A percentile compares a stretch with the other conserved stretches of the same genome.
These are phyloP conservation scores for Penicillium pancosmium DNA, from an alignment of 495 filamentous ascomycete species.

Conservation along the genomic window DNA sequence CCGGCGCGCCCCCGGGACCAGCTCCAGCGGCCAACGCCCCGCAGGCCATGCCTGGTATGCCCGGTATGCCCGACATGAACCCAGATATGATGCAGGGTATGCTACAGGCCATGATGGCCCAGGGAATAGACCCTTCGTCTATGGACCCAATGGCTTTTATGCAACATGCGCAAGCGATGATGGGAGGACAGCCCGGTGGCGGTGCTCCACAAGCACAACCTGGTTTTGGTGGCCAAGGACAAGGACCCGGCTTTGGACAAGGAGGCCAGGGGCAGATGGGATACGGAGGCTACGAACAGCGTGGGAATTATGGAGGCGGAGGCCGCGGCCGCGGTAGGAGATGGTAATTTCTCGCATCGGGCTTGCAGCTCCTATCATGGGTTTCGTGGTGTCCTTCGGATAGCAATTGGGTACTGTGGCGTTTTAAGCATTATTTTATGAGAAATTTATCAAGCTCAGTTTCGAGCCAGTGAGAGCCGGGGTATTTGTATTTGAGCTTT, in stretches of 20 bases:
- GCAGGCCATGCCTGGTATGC: conserved; percentile 64
- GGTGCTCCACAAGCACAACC: conserved; percentile 44
- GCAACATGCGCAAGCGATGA: conserved; percentile 56
- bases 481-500: conserved; percentile 8
- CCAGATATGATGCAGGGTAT: conserved; percentile 78
- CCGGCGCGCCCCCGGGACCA: conserved; percentile 53
- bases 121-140: conserved; percentile 78
- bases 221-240: conserved; percentile 37
- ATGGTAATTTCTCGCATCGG: conserved; percentile 37
- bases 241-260: conserved; percentile 45
- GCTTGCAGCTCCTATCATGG: conserved; percentile 6
- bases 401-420: conserved; percentile 24
- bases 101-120: conserved; percentile 79
- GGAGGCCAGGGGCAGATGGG: conserved; percentile 53
- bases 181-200: conserved; percentile 49
- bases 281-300: conserved; percentile 53
- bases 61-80: conserved; percentile 72
- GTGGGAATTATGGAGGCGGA: conserved; percentile 49
- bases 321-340: conserved; percentile 51
- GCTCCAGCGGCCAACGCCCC: conserved; percentile 39
- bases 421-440: conserved; percentile 28
- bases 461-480: conserved; percentile 1
- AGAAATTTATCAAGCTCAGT: neutral
- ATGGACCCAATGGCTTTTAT: conserved; percentile 69
- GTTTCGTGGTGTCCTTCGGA: conserved; percentile 3